Evolutionary conservation across 2,329 filamentous ascomycete genomes (phyloP), one percentile per base, ranked within the genome.

Genomic region (Decorospora gaudefroyi): DNA sequence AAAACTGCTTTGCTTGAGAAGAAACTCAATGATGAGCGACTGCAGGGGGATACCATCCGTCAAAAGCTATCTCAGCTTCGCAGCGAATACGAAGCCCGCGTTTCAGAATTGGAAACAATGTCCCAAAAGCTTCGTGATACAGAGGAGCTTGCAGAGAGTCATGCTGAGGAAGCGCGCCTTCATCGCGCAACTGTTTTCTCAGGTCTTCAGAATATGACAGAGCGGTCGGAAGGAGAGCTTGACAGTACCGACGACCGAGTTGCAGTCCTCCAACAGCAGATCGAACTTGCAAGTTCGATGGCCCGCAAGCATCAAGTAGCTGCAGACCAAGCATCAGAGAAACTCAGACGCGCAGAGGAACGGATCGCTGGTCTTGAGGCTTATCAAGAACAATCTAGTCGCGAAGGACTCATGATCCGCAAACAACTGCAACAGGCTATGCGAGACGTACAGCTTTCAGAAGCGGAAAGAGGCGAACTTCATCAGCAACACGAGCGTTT

Each of bases 331-430:
- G 90, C 91, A 3, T 87, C 90, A 0, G 90, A 96, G 64, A 95
- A 91, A 67, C 78, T 99, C 39, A 87, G 93, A 39, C 87, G 87
- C 46, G 93, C 93, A 3, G 95, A 99, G 72, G 95, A 97, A 74
- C 85, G 93, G 28, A 97, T 99, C 68, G 95, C 93, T 4, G 93
- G 93, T 5, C 80, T 99, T 3, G 93, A 99, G 70, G 89, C 90
- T 18, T 97, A 97, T 69, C 93, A 99, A 72, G 93, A 99, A 67
- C 93, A 99, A 72, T 87, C 91, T 3, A 97, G 91, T 70, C 83
- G 93, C 30, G 95, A 99, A 70, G 90, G 90, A 34, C 84, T 99
- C 41, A 83, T 85, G 23, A 90, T 97, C 55, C 84, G 93, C 41
- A 86, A 93, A 65, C 92, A 97, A 65, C 80, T 99, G 39, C 93